Base-by-base conservation (phyloP, 176 grass and related monocot species). In the Chrysopogon serrulatus region DNA sequence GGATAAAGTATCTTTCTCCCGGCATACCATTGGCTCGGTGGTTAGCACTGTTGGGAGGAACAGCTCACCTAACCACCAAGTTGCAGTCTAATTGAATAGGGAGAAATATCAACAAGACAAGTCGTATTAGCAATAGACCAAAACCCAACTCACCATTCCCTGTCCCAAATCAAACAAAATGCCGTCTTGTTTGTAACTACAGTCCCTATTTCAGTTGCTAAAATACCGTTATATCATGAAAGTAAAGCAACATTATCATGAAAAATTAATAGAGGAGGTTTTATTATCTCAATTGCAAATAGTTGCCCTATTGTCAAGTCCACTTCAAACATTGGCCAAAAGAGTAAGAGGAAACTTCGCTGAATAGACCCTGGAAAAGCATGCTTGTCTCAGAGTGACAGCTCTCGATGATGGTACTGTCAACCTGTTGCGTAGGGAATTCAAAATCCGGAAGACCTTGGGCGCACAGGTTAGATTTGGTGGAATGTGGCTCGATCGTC, bases 11-110 rank as follows among this genome's bases (percentile, higher is more conserved):
- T 84, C 68, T 88, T 78, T 60, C 76, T 42, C 47, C 28, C 35
- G 35, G 23, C 68, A 84, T 36, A 73, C 75, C 65, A 79, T 88
- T 84, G 59, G 87, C 17, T 79, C 41, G 60, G 81, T 88, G 76
- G 68, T 80, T 88, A 84, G 81, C 75, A 68, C 68, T 88, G 60
- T 67, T 88, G 81, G 36, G 74, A 79, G 76, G 60, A 88, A 84
- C 87, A 79, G 71, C 87, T 57, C 81, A 88, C 82, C 87, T 80
- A 88, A 88, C 76, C 59, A 60, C 47, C 68, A 74, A 73, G 81
- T 84, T 88, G 81, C 17, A 57, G 30, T 73, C 36, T 49, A 79
- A 67, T 44, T 59, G 53, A 79, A 79, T 60, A 43, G 35, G 36
- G 15, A 84, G 68, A n/a, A n/a, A 66, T 65, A 47, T 84, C 81